A percentile compares a stretch with the other conserved stretches of the same genome.
Conservation (phyloP, 73 alveolate species). For the Paramecium biaurelia region DNA sequence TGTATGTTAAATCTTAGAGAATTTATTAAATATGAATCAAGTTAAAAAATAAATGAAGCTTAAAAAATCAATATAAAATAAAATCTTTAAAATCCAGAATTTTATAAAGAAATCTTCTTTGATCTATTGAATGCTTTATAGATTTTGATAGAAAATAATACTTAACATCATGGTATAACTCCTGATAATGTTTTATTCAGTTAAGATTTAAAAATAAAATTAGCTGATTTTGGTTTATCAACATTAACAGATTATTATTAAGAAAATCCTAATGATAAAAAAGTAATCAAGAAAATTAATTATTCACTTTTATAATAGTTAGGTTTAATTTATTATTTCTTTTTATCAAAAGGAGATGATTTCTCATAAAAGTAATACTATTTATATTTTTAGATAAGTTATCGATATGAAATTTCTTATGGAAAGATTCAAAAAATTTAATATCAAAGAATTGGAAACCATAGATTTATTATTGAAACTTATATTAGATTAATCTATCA, state of each 20-base stretch:
- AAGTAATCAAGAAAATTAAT: not conserved
- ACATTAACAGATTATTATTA: slow-evolving; percentile 59
- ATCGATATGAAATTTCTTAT: not conserved
- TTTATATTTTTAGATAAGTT: slow-evolving; percentile 53
- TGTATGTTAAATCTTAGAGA: slow-evolving; percentile 67
- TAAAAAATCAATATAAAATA: not conserved
- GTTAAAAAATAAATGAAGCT: not conserved
- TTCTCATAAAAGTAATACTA: slow-evolving; percentile 64
- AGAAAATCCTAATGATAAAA: not conserved
- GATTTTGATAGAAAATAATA: slow-evolving; percentile 73
- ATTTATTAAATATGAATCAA: not conserved
- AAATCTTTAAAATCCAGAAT: not conserved
- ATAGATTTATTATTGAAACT: not conserved
- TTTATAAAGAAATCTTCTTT: slow-evolving; percentile 61
- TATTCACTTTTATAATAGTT: slow-evolving; percentile 64
- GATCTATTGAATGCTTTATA: slow-evolving; percentile 76
- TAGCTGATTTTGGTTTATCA: slow-evolving; percentile 90
- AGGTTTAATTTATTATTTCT: slow-evolving; percentile 71
- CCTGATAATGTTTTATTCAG: slow-evolving; percentile 86
- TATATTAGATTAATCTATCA: not conserved
- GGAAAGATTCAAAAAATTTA: slow-evolving; percentile 31
- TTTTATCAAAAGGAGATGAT: slow-evolving; percentile 67
- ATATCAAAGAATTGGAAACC: not conserved
- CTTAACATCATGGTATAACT: slow-evolving; percentile 90
- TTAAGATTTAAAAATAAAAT: slow-evolving; percentile 72